phyloP scores from a whole-genome alignment of 2,329 filamentous ascomycete genomes.

The Colletotrichum cereale region DNA sequence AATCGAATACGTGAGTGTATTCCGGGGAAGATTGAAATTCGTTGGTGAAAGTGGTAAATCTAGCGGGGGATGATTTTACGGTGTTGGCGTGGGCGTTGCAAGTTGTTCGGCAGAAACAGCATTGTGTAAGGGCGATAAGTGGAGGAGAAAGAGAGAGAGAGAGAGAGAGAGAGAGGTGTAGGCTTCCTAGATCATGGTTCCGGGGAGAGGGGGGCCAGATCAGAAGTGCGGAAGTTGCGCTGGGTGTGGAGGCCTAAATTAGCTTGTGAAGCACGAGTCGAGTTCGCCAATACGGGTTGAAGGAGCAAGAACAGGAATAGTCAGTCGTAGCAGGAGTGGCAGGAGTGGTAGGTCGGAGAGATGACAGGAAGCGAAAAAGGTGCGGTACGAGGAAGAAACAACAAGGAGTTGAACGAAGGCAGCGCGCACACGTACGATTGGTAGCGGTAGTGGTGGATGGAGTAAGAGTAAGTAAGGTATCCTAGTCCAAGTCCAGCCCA shows the following conservation, averaged over 20 bases:
- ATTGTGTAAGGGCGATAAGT: conserved; percentile 42
- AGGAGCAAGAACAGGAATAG: conserved; percentile 6
- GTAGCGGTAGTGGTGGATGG: conserved; percentile 27
- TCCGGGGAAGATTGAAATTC: not conserved
- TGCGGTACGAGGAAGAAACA: conserved; percentile 18
- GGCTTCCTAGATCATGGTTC: conserved; percentile 43
- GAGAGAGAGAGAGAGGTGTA: conserved; percentile 16
- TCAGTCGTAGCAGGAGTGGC: not conserved
- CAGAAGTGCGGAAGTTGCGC: conserved; percentile 25
- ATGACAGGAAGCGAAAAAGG: conserved; percentile 14
- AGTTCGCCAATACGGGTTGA: conserved; percentile 35
- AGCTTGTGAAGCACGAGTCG: conserved; percentile 35
- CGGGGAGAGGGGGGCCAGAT: conserved; percentile 22
- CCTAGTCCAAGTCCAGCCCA: conserved; percentile 12
- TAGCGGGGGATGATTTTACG: conserved; percentile 47
- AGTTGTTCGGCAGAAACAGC: conserved; percentile 43
- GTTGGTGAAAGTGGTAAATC: conserved; percentile 18
- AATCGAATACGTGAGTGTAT: conserved; percentile 13
- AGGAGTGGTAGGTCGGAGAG: not conserved
- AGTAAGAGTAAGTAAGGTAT: conserved; percentile 5
- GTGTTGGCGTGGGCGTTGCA: conserved; percentile 42
- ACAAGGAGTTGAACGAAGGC: conserved; percentile 18
- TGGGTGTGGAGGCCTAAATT: conserved; percentile 25
- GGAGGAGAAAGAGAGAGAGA: not conserved
- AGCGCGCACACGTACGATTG: conserved; percentile 23